Base-by-base conservation (phyloP, 805 yeast species). In the Lipomyces yamanashiensis region DNA sequence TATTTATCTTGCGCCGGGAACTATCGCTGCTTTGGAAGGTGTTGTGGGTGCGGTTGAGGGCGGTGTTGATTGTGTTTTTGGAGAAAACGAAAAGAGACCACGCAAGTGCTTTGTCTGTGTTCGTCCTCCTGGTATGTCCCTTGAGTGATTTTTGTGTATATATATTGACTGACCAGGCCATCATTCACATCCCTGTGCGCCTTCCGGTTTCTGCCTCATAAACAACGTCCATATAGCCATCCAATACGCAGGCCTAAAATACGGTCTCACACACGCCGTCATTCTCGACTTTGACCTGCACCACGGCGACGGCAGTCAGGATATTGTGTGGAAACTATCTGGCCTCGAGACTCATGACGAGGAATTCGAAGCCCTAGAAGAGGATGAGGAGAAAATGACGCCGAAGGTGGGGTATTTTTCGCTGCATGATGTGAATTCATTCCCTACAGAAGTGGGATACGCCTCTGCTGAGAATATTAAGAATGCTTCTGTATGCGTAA, bases 221-320 rank as follows among this genome's bases (percentile, higher is more conserved):
- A 90, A 90, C 76, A 90, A 90, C 71, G 96, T 87, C 0, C 96
- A 90, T 64, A 84, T 90, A 40, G 90, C 88, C 1, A 85, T 88
- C 33, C 92, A 89, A 71, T 90, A 90, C 72, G 96, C 96, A 0
- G 81, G 79, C 59, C 82, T 78, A 49, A 74, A 78, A 7, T 84
- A 87, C 70, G 85, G 80, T 1, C 85, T 90, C 1, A 87, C 93
- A 0, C 96, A 90, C 76, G 91, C 91, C 17, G 92, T 88, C 0
- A 87, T 90, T 19, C 75, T 90, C 37, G 96, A 90, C 74, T 87
- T 90, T 66, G 96, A 90, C 74, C 79, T 90, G 48, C 96, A 90
- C 72, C 96, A 90, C 72, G 96, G 96, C 17, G 96, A 90, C 75
- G 96, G 96, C 13, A 83, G 90, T 7, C 96, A 90, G 71, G 96